Base-by-base conservation (phyloP, 306 rosid genomes). In the Acacia melanoxylon region DNA sequence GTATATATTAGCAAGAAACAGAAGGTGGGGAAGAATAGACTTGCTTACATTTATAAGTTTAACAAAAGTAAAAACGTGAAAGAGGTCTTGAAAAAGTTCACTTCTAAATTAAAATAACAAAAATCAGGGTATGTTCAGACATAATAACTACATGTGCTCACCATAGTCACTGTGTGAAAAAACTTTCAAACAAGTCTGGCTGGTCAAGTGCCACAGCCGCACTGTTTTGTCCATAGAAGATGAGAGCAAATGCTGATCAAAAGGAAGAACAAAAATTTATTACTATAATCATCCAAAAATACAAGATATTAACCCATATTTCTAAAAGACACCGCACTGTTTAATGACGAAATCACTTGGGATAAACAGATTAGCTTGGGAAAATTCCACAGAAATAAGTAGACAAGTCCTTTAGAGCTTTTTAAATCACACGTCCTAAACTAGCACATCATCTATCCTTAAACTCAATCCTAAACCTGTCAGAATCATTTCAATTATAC, bases 191-290 rank as follows among this genome's bases (percentile, higher is more conserved):
- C 98, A 94, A 78, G 97, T 80, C 86, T 91, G 46, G 90, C 87
- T 88, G 72, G 94, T 78, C 80, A 94, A 83, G 78, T 94, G 87
- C 98, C 98, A 94, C 51, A 94, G 92, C 83, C 97, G 91, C 86
- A 94, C 98, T 17, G 98, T 94, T 91, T 92, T 94, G 88, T 94
- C 98, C 98, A 94, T 94, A 7, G 98, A 94, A 72, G 98, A 92
- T 75, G 98, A 94, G 84, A 94, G 98, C 89, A 94, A 86, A 25
- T 85, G 91, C 97, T 94, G 94, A 44, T 33, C 80, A 84, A 24
- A 56, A 68, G 8, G 17, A 59, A 16, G 44, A 46, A 77, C 27
- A 70, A 56, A 67, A 14, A 74, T 40, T 6, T 22, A 35, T 81
- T 65, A 49, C 12, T 15, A 63, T 52, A 49, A 83, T 45, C 13